These are phyloP conservation scores for Simmondsia chinensis DNA, from an alignment of 148 eudicot species.

Conservation along the genomic window DNA sequence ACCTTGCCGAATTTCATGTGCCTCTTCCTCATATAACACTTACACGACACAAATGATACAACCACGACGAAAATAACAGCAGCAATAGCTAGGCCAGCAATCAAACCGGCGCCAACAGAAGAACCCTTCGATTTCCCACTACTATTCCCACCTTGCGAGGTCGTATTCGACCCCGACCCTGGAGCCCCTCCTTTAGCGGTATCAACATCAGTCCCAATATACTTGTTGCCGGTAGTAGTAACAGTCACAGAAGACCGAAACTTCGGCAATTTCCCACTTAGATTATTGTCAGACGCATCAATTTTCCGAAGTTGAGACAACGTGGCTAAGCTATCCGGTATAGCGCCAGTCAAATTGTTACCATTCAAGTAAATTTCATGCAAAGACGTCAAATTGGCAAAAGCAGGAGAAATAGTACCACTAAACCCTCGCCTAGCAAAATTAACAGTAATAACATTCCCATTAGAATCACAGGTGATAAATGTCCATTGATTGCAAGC, in stretches of 20 bases:
- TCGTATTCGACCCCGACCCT: slow-evolving; percentile 14
- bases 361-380: slow-evolving; percentile 36
- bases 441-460: slow-evolving; percentile 26
- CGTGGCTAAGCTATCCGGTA: slow-evolving; percentile 30
- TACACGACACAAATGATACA: slow-evolving; percentile 36
- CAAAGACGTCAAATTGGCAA: slow-evolving; percentile 33
- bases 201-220: slow-evolving; percentile 14
- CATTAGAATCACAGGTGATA: slow-evolving; percentile 27
- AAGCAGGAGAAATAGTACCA: slow-evolving; percentile 45
- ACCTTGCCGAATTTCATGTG: slow-evolving; percentile 27
- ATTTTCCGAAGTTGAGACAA: slow-evolving; percentile 29
- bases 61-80: slow-evolving; percentile 32
- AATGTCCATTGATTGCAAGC: slow-evolving; percentile 38
- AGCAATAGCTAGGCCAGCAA: slow-evolving; percentile 38
- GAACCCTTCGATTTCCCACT: slow-evolving; percentile 16
- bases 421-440: slow-evolving; percentile 29
- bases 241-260: slow-evolving; percentile 23
- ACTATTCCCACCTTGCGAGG: background rate
- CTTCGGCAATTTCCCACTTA: slow-evolving; percentile 32
- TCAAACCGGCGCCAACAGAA: slow-evolving; percentile 22
- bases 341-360: slow-evolving; percentile 39
- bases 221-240: slow-evolving; percentile 22
- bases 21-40: slow-evolving; percentile 30
- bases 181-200: slow-evolving; percentile 7
- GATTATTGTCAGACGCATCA: slow-evolving; percentile 46